These are phyloP conservation scores for Dactylella cylindrospora DNA, from an alignment of 2,329 filamentous ascomycete genomes.

Conservation along the genomic window DNA sequence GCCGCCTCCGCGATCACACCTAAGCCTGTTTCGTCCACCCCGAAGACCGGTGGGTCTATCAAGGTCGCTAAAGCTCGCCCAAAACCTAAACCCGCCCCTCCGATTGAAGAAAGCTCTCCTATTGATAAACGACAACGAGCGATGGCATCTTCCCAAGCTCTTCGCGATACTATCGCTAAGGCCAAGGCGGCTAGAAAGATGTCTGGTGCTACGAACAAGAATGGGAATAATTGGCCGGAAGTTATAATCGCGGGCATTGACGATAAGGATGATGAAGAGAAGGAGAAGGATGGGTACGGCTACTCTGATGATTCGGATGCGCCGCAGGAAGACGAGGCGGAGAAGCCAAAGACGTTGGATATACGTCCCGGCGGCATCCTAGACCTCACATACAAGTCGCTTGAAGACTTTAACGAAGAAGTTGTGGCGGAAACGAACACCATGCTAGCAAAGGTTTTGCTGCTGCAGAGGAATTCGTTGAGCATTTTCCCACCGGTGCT, in stretches of 20 bases:
- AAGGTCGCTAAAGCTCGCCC: slow-evolving; percentile 26
- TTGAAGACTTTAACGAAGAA: slow-evolving; percentile 57
- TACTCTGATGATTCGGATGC: slow-evolving; percentile 9
- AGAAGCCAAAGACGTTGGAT: slow-evolving; percentile 51
- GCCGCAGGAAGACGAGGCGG: slow-evolving; percentile 43
- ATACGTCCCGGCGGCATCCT: slow-evolving; percentile 63
- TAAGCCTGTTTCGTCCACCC: slow-evolving; percentile 13
- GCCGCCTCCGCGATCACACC: slow-evolving; percentile 1
- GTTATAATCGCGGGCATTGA: slow-evolving; percentile 47
- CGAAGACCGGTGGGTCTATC: slow-evolving; percentile 23
- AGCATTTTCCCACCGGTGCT: slow-evolving; percentile 67
- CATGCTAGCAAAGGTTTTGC: slow-evolving; percentile 60
- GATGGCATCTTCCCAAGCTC: slow-evolving; percentile 52
- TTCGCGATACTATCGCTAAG: slow-evolving; percentile 89
- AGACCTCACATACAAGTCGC: slow-evolving; percentile 68
- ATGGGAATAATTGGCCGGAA: slow-evolving; percentile 62
- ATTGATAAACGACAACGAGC: slow-evolving; percentile 34
- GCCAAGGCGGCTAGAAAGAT: slow-evolving; percentile 73
- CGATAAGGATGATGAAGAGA: slow-evolving; percentile 43
- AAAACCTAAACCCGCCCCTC: neutral
- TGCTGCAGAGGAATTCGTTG: slow-evolving; percentile 77
- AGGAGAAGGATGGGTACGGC: neutral
- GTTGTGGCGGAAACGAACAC: slow-evolving; percentile 55
- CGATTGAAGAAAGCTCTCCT: slow-evolving; percentile 2
- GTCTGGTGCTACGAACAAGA: slow-evolving; percentile 48